A percentile compares a stretch with the other conserved stretches of the same genome.
These are phyloP conservation scores for Nepenthes mirabilis DNA, from an alignment of 148 eudicot genomes.

Conservation along the genomic window DNA sequence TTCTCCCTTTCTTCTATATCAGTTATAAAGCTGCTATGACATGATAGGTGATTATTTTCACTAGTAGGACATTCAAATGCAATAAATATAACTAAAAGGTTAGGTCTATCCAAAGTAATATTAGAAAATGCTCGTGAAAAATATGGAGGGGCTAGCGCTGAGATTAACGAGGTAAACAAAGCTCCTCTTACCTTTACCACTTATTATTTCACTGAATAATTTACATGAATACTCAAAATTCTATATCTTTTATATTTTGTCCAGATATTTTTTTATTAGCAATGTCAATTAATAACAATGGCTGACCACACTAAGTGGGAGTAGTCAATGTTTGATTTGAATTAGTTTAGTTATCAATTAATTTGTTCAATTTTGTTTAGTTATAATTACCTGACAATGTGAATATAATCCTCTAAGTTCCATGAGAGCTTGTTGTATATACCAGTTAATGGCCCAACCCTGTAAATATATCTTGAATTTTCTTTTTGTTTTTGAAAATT, in stretches of 20 bases:
- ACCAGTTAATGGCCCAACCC: too few relatives aligned
- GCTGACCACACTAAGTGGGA: too few relatives aligned
- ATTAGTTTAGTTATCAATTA: too few relatives aligned
- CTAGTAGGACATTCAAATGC: conserved; percentile 91
- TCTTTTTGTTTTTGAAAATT: too few relatives aligned
- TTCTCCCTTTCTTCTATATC: too few relatives aligned
- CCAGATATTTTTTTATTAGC: neutral
- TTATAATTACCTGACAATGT: too few relatives aligned
- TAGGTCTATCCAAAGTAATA: conserved; percentile 53
- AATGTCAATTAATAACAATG: too few relatives aligned
- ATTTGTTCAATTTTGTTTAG: too few relatives aligned
- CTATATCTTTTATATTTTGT: neutral
- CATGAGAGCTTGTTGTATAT: too few relatives aligned
- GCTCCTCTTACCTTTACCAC: neutral
- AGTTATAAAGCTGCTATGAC: neutral
- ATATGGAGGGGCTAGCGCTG: conserved; percentile 84
- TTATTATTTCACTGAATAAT: neutral
- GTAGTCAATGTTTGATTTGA: too few relatives aligned
- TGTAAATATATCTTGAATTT: too few relatives aligned
- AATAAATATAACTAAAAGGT: conserved; percentile 84
- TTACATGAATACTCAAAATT: neutral
- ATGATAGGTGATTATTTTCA: neutral
- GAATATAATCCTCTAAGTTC: too few relatives aligned
- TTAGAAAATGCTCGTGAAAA: conserved; percentile 57
- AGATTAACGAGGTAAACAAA: conserved; percentile 77